Base-by-base conservation (phyloP, 805 yeast genomes). In the Starmerella stellata region DNA sequence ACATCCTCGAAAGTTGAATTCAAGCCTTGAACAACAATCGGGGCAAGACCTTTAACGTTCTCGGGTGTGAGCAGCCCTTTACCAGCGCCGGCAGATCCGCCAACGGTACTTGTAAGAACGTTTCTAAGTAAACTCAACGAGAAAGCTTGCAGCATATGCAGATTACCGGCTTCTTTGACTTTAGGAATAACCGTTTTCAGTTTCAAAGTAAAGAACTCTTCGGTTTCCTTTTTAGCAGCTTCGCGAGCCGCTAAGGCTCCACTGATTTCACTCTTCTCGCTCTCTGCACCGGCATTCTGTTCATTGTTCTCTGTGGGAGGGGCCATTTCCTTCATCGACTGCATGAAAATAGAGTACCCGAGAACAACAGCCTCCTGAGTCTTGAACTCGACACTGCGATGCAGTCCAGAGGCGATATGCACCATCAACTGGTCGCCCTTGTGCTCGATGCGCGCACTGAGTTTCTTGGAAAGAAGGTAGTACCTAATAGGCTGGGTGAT, bases 371-470 rank as follows among this genome's bases (percentile, higher is more conserved):
- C 72, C 16, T 73, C 75, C 19, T 67, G 63, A 0, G 72, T 60
- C 2, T 72, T 57, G 1, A 71, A 59, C 40, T 74, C 79, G 4
- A 60, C 62, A 54, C 87, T 90, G 45, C 68, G 74, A 47, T 73
- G 70, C 40, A 90, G 60, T 23, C 98, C 98, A n/a, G 71, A 57
- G 0, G 93, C 66, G 49, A 75, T 71, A 44, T 93, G 69, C 54
- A 80, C 69, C 46, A 87, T 56, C 30, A 90, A 60, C 52, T 82
- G 94, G 48, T 77, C 82, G 30, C 85, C 60, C 50, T 79, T 82
- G 42, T 70, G 70, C 53, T 78, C 87, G 16, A 73, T 69, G 52
- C 72, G 79, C 44, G 71, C 58, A 8, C 75, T 69, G 5, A 85
- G 64, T 48, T 73, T 70, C 52, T 77, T 87, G 31, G 65, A 57